Conservation (phyloP, 805 yeast species). For the Suhomyces sp. region DNA sequence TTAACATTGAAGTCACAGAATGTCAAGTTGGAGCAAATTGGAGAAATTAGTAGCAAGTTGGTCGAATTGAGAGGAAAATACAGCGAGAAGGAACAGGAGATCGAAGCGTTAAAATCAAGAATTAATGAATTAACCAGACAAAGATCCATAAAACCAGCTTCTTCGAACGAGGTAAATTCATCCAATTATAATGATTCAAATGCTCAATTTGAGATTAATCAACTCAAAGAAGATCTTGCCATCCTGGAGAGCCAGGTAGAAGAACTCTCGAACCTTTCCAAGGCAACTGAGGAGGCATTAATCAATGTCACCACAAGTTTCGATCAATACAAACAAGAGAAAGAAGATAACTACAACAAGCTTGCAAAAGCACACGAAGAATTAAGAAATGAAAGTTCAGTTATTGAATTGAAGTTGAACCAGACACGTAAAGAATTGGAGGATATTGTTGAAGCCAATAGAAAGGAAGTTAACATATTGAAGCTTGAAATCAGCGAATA, state of each 20-base stretch:
- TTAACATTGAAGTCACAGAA: constrained; percentile 51
- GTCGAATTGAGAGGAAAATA: constrained; percentile 42
- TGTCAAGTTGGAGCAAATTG: constrained; percentile 58
- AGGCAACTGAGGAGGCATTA: constrained; percentile 66
- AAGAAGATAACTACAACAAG: constrained; percentile 19
- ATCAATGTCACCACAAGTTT: constrained; percentile 52
- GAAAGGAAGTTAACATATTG: constrained; percentile 26
- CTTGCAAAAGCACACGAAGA: constrained; percentile 26
- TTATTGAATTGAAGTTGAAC: constrained; percentile 5
- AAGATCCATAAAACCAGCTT: too few relatives aligned
- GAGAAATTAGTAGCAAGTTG: constrained; percentile 49
- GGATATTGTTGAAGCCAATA: constrained; percentile 17
- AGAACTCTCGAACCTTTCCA: constrained; percentile 63
- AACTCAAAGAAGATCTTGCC: constrained; percentile 53
- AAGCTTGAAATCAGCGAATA: constrained; percentile 22
- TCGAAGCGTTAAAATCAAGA: constrained; percentile 41
- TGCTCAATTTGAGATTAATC: constrained; percentile 46
- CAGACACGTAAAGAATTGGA: constrained; percentile 20
- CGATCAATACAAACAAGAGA: constrained; percentile 36
- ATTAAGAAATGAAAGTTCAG: constrained; percentile 16
- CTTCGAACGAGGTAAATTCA: too few relatives aligned
- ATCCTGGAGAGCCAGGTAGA: constrained; percentile 56
- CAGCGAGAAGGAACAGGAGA: constrained; percentile 36
- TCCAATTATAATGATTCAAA: too few relatives aligned
- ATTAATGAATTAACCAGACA: too few relatives aligned